Conservation (phyloP, 192 early-diverging fungal species). For the Gorgonomyces haynaldii region DNA sequence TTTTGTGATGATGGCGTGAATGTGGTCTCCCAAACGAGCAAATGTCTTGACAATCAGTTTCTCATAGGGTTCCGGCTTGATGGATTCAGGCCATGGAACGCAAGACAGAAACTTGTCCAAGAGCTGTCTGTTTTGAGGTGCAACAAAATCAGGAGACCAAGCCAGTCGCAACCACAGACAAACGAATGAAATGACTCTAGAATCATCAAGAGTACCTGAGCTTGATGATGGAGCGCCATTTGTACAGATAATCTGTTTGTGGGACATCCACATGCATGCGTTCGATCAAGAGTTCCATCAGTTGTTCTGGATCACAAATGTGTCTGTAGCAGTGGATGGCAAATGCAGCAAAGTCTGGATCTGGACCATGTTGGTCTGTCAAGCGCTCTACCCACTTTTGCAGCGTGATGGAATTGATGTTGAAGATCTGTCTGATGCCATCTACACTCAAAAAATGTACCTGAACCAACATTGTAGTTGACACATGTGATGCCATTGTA, state of each 20-base stretch:
- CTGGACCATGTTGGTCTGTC: constrained; percentile 12
- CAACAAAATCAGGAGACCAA: constrained; percentile 5
- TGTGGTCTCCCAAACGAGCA: too few relatives aligned
- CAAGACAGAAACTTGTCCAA: constrained; percentile 4
- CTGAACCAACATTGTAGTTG: background rate
- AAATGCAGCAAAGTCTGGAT: constrained; percentile 9
- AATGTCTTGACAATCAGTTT: too few relatives aligned
- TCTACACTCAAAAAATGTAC: background rate
- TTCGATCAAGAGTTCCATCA: constrained; percentile 3
- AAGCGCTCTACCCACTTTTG: constrained; percentile 18
- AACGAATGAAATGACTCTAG: too few relatives aligned
- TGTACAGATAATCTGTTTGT: background rate
- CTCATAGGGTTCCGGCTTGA: too few relatives aligned
- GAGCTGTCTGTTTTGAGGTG: too few relatives aligned
- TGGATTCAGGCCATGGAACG: too few relatives aligned
- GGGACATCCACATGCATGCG: constrained; percentile 8
- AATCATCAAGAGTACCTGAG: constrained; percentile 6
- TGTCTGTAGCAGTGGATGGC: constrained; percentile 9
- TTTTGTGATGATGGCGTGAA: too few relatives aligned
- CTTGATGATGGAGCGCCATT: constrained; percentile 11
- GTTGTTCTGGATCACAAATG: background rate
- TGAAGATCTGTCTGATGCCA: background rate
- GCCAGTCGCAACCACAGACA: too few relatives aligned
- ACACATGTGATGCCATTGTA: background rate
- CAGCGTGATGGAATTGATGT: background rate